A percentile compares a stretch with the other conserved stretches of the same genome.
Evolutionary conservation across 352 stramenopile species (phyloP).

Genomic region (Pythium phragmiticola): DNA sequence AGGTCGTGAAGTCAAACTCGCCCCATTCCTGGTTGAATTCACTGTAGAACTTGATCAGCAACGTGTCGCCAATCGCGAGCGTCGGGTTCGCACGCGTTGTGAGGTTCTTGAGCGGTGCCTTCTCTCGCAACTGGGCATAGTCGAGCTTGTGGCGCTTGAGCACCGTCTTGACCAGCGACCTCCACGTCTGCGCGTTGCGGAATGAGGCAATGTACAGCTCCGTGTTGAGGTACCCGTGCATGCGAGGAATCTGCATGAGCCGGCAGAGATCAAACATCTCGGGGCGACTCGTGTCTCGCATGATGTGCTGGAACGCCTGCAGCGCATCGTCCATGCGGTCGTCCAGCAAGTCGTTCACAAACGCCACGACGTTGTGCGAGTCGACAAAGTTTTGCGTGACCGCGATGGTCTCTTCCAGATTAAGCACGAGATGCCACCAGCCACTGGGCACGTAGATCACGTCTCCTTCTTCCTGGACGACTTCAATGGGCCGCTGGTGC

Average conservation of each 20-base stretch:
- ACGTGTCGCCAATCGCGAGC: constrained; percentile 56
- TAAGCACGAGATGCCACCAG: constrained; percentile 98
- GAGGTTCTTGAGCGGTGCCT: constrained; percentile 52
- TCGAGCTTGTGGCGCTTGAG: constrained; percentile 47
- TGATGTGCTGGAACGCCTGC: constrained; percentile 46
- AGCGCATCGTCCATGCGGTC: constrained; percentile 65
- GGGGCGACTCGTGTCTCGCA: constrained; percentile 37
- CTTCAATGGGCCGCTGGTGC: constrained; percentile 72
- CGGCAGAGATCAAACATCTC: constrained; percentile 72
- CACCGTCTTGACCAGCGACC: constrained; percentile 49
- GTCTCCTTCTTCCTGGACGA: constrained; percentile 93
- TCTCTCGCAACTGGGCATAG: constrained; percentile 17
- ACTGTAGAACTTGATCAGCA: constrained; percentile 84
- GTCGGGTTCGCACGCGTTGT: constrained; percentile 80
- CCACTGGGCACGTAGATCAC: constrained; percentile 96
- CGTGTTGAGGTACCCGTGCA: constrained; percentile 59
- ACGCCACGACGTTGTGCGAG: constrained; percentile 75
- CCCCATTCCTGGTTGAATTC: constrained; percentile 82
- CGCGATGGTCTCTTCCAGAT: constrained; percentile 93
- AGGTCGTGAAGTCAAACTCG: constrained; percentile 72
- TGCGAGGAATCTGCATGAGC: constrained; percentile 52
- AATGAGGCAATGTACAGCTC: constrained; percentile 67
- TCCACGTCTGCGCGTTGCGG: constrained; percentile 58
- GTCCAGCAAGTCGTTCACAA: constrained; percentile 67
- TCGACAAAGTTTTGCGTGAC: constrained; percentile 96